Percentiles rank a stretch among this genome's conserved stretches.
These are phyloP conservation scores for Metschnikowia amazonensis DNA, from an alignment of 805 yeast genomes.

Conservation along the genomic window DNA sequence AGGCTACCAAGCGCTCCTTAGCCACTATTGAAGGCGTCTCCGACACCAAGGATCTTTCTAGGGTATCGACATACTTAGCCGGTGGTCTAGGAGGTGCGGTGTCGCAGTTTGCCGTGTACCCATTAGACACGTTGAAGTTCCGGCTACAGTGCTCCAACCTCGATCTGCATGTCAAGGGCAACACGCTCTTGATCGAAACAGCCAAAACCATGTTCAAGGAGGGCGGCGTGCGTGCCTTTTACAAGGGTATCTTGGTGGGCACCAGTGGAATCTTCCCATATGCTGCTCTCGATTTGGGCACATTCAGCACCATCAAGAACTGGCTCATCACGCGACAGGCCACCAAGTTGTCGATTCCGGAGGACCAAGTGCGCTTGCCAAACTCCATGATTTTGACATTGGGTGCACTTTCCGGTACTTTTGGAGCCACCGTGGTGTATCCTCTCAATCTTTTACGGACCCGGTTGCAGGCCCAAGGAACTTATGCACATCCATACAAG, in stretches of 20 bases:
- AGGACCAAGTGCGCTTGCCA: conserved; percentile 64
- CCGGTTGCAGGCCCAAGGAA: conserved; percentile 95
- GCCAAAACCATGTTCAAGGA: conserved; percentile 73
- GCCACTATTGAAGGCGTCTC: conserved; percentile 72
- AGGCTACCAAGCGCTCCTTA: conserved; percentile 71
- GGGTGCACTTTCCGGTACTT: conserved; percentile 94
- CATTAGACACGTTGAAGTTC: conserved; percentile 91
- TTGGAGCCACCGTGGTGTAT: conserved; percentile 93
- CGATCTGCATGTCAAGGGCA: conserved; percentile 59
- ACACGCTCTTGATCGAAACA: conserved; percentile 56
- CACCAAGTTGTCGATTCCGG: conserved; percentile 40
- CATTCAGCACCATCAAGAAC: conserved; percentile 80
- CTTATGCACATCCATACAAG: conserved; percentile 87
- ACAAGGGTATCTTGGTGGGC: conserved; percentile 89
- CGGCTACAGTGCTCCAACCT: conserved; percentile 89
- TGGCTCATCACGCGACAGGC: conserved; percentile 70
- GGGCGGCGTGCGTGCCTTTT: conserved; percentile 77
- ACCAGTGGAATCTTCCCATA: conserved; percentile 95
- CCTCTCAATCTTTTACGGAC: conserved; percentile 91
- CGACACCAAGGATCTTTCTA: conserved; percentile 67
- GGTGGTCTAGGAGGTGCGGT: conserved; percentile 97
- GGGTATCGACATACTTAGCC: conserved; percentile 76
- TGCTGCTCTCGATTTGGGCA: conserved; percentile 94
- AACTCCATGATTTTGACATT: conserved; percentile 77
- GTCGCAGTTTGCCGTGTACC: conserved; percentile 90